Conservation (phyloP, 495 filamentous ascomycete species). For the Lentithecium fluviatile region DNA sequence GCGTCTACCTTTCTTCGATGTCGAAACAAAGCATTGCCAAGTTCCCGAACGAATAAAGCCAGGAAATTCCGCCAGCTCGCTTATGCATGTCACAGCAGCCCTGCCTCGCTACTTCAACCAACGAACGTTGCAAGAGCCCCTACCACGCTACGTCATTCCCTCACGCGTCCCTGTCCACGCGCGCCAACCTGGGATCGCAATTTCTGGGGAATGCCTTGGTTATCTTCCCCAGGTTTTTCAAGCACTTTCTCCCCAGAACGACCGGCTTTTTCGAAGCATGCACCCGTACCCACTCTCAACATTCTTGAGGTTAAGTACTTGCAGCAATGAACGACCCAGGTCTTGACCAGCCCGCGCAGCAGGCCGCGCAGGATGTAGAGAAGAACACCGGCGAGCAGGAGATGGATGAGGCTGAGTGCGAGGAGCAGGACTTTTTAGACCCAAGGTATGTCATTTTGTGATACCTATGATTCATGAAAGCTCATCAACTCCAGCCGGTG, state of each 20-base stretch:
- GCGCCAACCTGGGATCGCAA: not conserved
- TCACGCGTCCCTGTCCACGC: constrained; percentile 2
- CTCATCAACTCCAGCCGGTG: constrained; percentile 55
- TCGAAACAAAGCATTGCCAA: no score
- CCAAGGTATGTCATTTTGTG: constrained; percentile 49
- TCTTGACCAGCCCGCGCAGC: constrained; percentile 53
- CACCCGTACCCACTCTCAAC: not conserved
- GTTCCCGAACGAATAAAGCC: no score
- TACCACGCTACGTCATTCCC: constrained; percentile 22
- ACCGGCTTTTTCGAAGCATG: no score
- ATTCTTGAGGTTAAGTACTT: not conserved
- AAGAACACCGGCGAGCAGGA: constrained; percentile 36
- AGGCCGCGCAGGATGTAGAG: constrained; percentile 52
- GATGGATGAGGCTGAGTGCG: constrained; percentile 36
- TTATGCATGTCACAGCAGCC: no score
- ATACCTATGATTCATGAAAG: not conserved
- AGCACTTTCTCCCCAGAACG: not conserved
- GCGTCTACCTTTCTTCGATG: no score
- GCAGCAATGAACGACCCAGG: constrained; percentile 61
- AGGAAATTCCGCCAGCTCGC: no score
- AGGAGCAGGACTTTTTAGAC: constrained; percentile 51
- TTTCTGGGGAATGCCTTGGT: constrained; percentile 3
- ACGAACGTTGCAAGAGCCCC: not conserved
- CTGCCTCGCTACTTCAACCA: not conserved
- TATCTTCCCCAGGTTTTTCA: not conserved